Base-by-base conservation (phyloP, 2,329 filamentous ascomycete genomes). In the Penicillium olsonii region DNA sequence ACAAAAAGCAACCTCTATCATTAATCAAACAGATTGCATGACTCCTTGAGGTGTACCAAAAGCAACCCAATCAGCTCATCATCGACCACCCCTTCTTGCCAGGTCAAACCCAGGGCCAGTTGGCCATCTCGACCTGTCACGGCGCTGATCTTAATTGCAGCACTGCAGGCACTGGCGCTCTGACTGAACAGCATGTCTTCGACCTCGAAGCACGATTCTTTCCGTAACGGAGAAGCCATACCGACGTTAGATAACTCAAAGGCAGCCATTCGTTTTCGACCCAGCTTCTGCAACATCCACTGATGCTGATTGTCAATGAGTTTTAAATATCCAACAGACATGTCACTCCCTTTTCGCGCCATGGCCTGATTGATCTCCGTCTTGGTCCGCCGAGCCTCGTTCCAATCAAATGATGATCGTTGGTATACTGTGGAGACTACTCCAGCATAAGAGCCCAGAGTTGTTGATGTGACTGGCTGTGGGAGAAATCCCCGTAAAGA, bases 111-210 rank as follows among this genome's bases (percentile, higher is more conserved):
- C 22, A 52, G 26, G 4, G 15, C 42, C 22, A 47, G 22, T 18
- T 31, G 37, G 6, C 39, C 45, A 37, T 52, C 52, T 18, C 29
- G 39, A 5, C 40, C 43, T 17, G 44, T 50, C 14, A 48, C 47
- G 18, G 47, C 43, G 44, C 51, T 53, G 26, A 46, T 24, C 42
- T 53, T 50, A 24, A 53, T 50, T 14, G 51, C 47, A 22, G 47
- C 43, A 9, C 47, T 47, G 26, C 51, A 53, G 6, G 51, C 51
- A 44, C 47, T 50, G 19, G 47, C 29, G 39, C 51, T 50, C 26
- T 53, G 51, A 10, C 51, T 53, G 29, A 53, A 50, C 6, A 53
- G 14, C 39, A 53, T 34, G 37, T 43, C 26, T 29, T 50, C 38
- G 19, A 50, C 44, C 24, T 41, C 29, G 27, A 45, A 48, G 17